Evolutionary conservation across 2,329 filamentous ascomycete species (phyloP).

Genomic region (Fusarium goolgardi): DNA sequence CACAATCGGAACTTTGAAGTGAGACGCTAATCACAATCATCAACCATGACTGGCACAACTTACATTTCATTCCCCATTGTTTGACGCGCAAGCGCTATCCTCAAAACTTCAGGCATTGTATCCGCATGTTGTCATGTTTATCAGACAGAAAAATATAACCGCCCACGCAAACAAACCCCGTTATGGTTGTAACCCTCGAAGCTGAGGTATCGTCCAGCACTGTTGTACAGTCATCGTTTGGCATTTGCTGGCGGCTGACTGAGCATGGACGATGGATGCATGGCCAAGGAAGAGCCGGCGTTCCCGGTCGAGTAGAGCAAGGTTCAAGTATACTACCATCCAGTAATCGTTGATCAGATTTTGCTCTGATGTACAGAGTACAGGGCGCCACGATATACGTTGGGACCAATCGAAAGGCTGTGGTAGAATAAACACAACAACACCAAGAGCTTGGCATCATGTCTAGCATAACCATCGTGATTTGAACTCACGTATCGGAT

Average conservation of each 20-base stretch:
- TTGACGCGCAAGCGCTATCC: constrained; percentile 38
- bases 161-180: constrained; percentile 10
- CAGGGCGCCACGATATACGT: constrained; percentile 11
- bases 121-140: background rate
- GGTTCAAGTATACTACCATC: background rate
- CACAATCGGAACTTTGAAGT: constrained; percentile 18
- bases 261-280: constrained; percentile 36
- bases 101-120: background rate
- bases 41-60: constrained; percentile 2
- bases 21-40: constrained; percentile 22
- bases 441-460: constrained; percentile 23
- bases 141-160: constrained; percentile 4
- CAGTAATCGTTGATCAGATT: constrained; percentile 12
- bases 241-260: constrained; percentile 34
- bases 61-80: constrained; percentile 24
- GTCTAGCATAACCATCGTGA: constrained; percentile 22
- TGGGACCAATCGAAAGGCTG: constrained; percentile 7
- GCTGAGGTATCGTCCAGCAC: background rate
- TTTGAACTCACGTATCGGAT: constrained; percentile 6
- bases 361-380: constrained; percentile 21
- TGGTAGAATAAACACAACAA: constrained; percentile 8
- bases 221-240: background rate
- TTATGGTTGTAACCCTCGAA: constrained; percentile 29
- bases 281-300: constrained; percentile 31
- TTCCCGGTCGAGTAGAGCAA: constrained; percentile 23